phyloP scores from a whole-genome alignment of 2,329 filamentous ascomycete genomes.

The Calonectria hongkongensis region DNA sequence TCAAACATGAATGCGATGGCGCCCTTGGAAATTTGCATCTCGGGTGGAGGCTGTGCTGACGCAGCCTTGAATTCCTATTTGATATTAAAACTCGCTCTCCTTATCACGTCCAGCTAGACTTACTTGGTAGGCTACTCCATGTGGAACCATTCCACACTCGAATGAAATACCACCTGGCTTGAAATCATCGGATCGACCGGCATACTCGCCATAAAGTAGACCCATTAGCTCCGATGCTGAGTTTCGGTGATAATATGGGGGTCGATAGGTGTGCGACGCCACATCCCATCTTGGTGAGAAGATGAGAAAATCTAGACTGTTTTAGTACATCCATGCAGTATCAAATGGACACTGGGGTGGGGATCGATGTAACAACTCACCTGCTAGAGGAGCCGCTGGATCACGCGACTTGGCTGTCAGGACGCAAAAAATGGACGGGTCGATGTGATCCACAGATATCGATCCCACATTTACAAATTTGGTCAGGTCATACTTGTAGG shows the following conservation, averaged over 20 bases:
- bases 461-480: conserved; percentile 74
- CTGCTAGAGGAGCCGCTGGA: conserved; percentile 71
- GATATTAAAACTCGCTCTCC: not conserved
- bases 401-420: conserved; percentile 75
- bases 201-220: conserved; percentile 63
- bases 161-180: conserved; percentile 44
- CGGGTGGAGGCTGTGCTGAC: conserved; percentile 43
- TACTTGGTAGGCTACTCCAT: conserved; percentile 47
- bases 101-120: not conserved
- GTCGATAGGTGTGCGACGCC: conserved; percentile 76
- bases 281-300: conserved; percentile 81
- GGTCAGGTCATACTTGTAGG: conserved; percentile 74
- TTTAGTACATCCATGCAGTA: no score
- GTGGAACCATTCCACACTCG: conserved; percentile 45
- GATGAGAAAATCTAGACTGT: conserved; percentile 74
- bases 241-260: conserved; percentile 80
- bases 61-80: conserved; percentile 50
- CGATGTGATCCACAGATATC: conserved; percentile 73
- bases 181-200: conserved; percentile 48
- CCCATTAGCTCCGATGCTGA: conserved; percentile 75
- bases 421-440: conserved; percentile 80
- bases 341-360: no score
- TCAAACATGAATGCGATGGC: conserved; percentile 54
- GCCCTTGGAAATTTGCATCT: conserved; percentile 51
- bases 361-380: not conserved